Conservation (phyloP, 2,329 filamentous ascomycete genomes). For the Fusarium nematophilum region DNA sequence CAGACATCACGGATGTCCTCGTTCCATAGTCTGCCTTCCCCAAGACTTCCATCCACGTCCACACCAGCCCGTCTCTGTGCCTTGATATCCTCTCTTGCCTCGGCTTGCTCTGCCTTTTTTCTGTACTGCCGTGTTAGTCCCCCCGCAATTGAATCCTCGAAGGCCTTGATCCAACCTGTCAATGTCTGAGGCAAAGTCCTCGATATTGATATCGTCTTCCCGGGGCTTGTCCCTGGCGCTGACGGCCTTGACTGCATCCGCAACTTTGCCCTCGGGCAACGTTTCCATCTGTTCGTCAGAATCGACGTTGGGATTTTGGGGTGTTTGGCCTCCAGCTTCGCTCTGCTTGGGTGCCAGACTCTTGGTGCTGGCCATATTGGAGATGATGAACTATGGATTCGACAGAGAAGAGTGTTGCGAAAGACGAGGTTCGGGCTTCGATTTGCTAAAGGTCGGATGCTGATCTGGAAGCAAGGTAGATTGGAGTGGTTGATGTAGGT, state of each 20-base stretch:
- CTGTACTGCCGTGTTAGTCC: conserved; percentile 15
- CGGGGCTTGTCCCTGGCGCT: conserved; percentile 29
- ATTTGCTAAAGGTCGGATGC: too few species aligned
- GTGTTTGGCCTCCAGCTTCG: background rate
- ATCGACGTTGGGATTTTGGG: conserved; percentile 36
- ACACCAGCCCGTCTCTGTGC: conserved; percentile 30
- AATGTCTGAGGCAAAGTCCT: conserved; percentile 33
- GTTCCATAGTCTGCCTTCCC: conserved; percentile 17
- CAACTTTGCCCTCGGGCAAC: conserved; percentile 37
- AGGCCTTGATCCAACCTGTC: conserved; percentile 17
- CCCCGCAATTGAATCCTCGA: too few species aligned
- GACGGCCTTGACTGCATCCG: conserved; percentile 30
- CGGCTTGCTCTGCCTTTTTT: conserved; percentile 36
- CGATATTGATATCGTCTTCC: conserved; percentile 31
- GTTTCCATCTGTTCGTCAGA: conserved; percentile 37
- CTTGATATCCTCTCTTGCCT: conserved; percentile 33
- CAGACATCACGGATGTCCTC: background rate
- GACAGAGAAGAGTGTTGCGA: too few species aligned
- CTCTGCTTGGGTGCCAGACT: conserved; percentile 18
- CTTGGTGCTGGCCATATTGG: conserved; percentile 22
- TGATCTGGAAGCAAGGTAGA: too few species aligned
- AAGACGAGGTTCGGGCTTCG: too few species aligned
- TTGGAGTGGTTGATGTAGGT: too few species aligned
- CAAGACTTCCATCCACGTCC: conserved; percentile 33
- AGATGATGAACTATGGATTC: too few species aligned